Evolutionary conservation across 2,329 filamentous ascomycete genomes (phyloP).

Genomic region (Periconia sp.): DNA sequence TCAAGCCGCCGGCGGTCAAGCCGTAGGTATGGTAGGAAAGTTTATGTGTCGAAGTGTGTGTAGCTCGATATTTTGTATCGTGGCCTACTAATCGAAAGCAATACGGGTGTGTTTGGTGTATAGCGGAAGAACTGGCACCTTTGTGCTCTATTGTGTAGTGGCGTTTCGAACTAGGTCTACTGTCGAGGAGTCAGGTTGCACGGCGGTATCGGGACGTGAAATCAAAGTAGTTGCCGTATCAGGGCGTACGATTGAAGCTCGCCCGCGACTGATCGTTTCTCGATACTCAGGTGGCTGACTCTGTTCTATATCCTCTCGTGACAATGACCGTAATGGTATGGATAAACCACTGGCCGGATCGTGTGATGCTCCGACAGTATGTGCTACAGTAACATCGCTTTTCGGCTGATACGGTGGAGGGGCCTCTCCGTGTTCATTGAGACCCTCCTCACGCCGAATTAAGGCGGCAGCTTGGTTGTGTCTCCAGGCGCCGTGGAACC

Average conservation of each 20-base stretch:
- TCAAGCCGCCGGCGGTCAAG: no score
- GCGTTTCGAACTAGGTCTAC: conserved; percentile 6
- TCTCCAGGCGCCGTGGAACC: conserved; percentile 33
- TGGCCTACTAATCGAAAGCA: no score
- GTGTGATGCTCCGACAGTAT: conserved; percentile 9
- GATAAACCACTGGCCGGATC: conserved; percentile 19
- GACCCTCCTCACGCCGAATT: conserved; percentile 57
- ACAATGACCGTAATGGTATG: conserved; percentile 48
- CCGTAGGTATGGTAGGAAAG: no score
- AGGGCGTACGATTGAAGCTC: conserved; percentile 2
- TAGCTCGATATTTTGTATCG: no score
- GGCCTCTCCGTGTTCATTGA: conserved; percentile 69
- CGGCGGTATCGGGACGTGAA: conserved; percentile 5
- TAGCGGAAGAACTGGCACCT: no score
- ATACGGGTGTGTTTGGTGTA: no score
- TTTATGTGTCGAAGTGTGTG: no score
- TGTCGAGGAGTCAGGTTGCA: conserved; percentile 9
- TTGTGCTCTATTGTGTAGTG: not conserved
- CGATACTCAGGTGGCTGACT: conserved; percentile 49
- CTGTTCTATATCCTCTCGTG: conserved; percentile 41
- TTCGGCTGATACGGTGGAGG: conserved; percentile 65
- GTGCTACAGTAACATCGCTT: conserved; percentile 23
- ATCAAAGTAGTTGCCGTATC: conserved; percentile 6
- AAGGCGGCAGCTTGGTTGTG: conserved; percentile 21
- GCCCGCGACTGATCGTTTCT: conserved; percentile 15